Evolutionary conservation across 2,329 filamentous ascomycete genomes (phyloP), one percentile per base, ranked within the genome.

Genomic region (Cladosporium sp.): DNA sequence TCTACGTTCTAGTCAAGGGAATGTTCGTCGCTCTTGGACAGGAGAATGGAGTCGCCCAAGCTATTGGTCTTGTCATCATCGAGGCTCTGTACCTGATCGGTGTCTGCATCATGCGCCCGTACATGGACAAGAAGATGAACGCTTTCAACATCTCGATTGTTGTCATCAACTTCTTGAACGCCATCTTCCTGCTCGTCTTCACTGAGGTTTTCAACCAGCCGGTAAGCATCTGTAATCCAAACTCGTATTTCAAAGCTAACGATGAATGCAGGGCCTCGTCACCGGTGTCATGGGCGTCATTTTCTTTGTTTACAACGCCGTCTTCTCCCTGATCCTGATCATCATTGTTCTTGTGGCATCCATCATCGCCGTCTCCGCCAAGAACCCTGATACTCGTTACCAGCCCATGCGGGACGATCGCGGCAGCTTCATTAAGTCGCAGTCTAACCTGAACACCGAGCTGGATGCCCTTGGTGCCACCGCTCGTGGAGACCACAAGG

Each of bases 41-140:
- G 70, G 74, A 74, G 41, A 81, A 77, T 33, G 82, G 84, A 32
- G 80, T 82, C 4, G 83, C 85, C 16, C 90, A 95, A 71, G 89
- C 89, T 9, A 77, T 96, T 54, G 87, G 85, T 13, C 79, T 96
- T 54, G 77, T 97, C 38, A 76, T 96, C 55, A 83, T 96, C 53
- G 92, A 97, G 71, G 85, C 85, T 2, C 81, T 72, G 49, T 85
- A 87, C 61, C 78, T 97, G 53, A 86, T 95, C 62, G 83, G 74
- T 18, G 84, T 89, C 52, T 86, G 84, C 55, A 85, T 95, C 50
- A 74, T 96, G 60, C 85, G 89, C 55, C 92, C 92, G 14, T 97
- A 89, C 86, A 97, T 97, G 92, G 92, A 96, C 78, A 95, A 95
- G 82, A 92, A 91, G 75, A 95, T 89, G 56, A 97, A 96, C 71